Evolutionary conservation across 768 basidiomycete genomes (phyloP), one percentile per base, ranked within the genome.

Genomic region (Agaricus blazei): DNA sequence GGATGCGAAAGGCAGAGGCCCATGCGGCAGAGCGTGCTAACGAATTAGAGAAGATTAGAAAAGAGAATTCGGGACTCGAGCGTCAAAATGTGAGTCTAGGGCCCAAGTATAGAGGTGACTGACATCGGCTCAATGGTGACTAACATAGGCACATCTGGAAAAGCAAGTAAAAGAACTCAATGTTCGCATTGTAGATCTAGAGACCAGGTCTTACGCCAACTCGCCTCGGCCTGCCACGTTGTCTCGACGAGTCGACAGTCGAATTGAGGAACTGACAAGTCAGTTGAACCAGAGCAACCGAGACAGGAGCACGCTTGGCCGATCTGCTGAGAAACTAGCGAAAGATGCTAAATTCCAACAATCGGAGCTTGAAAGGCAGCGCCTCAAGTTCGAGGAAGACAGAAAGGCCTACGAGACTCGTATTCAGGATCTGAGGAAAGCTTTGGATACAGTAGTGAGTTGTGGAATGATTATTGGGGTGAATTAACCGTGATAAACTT

Each of bases 101-200:
- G 52, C 51, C 9, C 12, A 41, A 12, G 6, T n/a, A 41, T 12
- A 3, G 40, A 3, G 12, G 40, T 9, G 6, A 41, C 2, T 9
- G 6, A 41, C 27, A 44, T 37, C 23, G 9, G 26, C 31, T 8
- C 9, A 15, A 29, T 41, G 12, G 19, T 19, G 19, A 26, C 42
- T 61, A 36, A 29, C 52, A 36, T 57, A 94, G 92, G 89, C 88
- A 9, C 82, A 77, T 59, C 74, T 94, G 15, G 90, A 93, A 72
- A 93, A 90, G 64, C 87, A 90, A 64, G 76, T 88, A 64, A 92
- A 91, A 64, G 92, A 93, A 50, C 71, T 93, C 31, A 90, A 91
- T 58, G 80, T 90, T 41, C 87, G 85, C 40, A 83, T 93, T 53
- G 83, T 90, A 8, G 91, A 93, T 63, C 75, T 93, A 15, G 90